A percentile compares a stretch with the other conserved stretches of the same genome.
phyloP scores from a whole-genome alignment of 768 basidiomycete genomes.

The Clathrus columnatus region DNA sequence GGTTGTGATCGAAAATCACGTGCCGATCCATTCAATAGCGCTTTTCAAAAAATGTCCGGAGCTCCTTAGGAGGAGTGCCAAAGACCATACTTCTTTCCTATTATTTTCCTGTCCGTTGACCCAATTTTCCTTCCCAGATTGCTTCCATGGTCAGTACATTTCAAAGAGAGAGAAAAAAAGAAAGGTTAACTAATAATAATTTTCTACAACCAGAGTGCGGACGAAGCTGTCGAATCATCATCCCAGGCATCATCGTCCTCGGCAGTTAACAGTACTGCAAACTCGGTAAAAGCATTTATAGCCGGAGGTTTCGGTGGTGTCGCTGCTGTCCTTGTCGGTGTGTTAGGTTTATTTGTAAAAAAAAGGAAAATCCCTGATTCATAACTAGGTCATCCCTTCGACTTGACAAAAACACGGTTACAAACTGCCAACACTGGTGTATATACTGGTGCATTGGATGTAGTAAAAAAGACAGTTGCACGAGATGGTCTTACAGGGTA shows the following conservation, averaged over 20 bases:
- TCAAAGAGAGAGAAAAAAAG: too few relatives aligned
- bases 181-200: too few relatives aligned
- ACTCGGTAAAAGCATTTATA: slow-evolving; percentile 73
- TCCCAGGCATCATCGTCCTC: not conserved
- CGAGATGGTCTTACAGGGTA: slow-evolving; percentile 86
- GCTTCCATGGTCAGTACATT: slow-evolving; percentile 3
- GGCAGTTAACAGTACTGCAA: slow-evolving; percentile 17
- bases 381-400: slow-evolving; percentile 84
- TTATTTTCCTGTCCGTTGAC: not conserved
- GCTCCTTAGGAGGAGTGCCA: not conserved
- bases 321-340: slow-evolving; percentile 82
- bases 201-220: not conserved
- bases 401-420: slow-evolving; percentile 90
- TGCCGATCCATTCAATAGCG: not conserved
- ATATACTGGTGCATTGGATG: slow-evolving; percentile 90
- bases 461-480: slow-evolving; percentile 85
- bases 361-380: not conserved
- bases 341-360: slow-evolving; percentile 22
- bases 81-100: not conserved
- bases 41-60: not conserved
- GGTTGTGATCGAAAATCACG: not conserved
- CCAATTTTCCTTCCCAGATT: not conserved
- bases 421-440: slow-evolving; percentile 86
- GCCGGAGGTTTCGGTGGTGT: slow-evolving; percentile 91
- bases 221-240: not conserved